Percentiles rank a stretch among this genome's conserved stretches.
phyloP scores from a whole-genome alignment of 2,329 filamentous ascomycete species.

The Leptographium galeiforme region DNA sequence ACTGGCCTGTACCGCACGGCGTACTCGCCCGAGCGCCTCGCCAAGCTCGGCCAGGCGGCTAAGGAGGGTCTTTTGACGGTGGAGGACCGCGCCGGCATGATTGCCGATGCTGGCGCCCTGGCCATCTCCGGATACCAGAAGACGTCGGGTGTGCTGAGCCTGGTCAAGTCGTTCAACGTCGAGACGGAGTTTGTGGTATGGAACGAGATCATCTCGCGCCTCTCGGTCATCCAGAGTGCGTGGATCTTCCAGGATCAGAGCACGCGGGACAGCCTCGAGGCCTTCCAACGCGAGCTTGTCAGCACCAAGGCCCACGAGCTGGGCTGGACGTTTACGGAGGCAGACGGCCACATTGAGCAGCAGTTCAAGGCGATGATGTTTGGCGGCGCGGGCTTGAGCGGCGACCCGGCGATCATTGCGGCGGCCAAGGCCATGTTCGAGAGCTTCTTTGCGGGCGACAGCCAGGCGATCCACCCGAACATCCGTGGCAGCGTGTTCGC shows the following conservation, averaged over 20 bases:
- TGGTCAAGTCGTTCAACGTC: constrained; percentile 73
- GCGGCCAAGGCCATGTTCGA: constrained; percentile 84
- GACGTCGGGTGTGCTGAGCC: constrained; percentile 74
- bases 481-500: constrained; percentile 76
- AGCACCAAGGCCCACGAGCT: constrained; percentile 71
- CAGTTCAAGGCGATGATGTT: constrained; percentile 93
- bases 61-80: constrained; percentile 69
- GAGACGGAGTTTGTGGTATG: constrained; percentile 89
- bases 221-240: constrained; percentile 65
- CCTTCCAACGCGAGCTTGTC: constrained; percentile 68
- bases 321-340: constrained; percentile 76
- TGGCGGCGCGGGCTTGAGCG: constrained; percentile 64
- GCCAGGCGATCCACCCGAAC: constrained; percentile 77
- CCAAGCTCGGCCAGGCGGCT: constrained; percentile 78
- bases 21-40: constrained; percentile 69
- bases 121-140: constrained; percentile 86
- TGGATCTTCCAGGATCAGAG: constrained; percentile 80
- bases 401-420: constrained; percentile 63
- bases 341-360: constrained; percentile 78
- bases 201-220: constrained; percentile 75
- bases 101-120: constrained; percentile 80
- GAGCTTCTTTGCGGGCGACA: constrained; percentile 70
- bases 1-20: constrained; percentile 84
- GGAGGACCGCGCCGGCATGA: constrained; percentile 89
- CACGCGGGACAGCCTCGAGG: constrained; percentile 61